Evolutionary conservation across 2,329 filamentous ascomycete genomes (phyloP), one percentile per base, ranked within the genome.

Genomic region (Capronia coronata): DNA sequence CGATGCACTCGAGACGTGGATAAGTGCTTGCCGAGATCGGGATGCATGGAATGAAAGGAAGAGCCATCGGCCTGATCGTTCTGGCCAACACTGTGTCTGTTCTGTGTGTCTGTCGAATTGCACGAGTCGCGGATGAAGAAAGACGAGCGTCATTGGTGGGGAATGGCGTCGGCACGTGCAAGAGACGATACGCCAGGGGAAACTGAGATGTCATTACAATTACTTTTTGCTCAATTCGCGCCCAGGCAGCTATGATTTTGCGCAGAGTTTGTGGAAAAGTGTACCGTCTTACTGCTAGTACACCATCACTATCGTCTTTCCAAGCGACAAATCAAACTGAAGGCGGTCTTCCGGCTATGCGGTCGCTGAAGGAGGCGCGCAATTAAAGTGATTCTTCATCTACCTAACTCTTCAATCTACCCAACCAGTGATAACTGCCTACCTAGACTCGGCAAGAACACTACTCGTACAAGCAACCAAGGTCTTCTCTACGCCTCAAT

Each of bases 111-210:
- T 37, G 14, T 6, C n/a, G 34, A 6, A 23, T n/a, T n/a, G 16
- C 19, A 13, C 5, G 25, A 11, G 13, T 14, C 3, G 38, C 22
- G 13, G 13, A 41, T 3, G 7, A 18, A 38, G 19, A 41, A 41
- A n/a, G 38, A 25, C 45, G 23, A 23, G 23, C 45, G 45, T 48
- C 45, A 48, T 48, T 22, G 25, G 16, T 21, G 30, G 43, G 30
- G 43, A 22, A 23, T 21, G 13, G 38, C 38, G 19, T 19, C 27
- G 13, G 25, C 46, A 48, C 46, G 46, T 48, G 46, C 46, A 21
- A n/a, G n/a, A 9, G 39, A 27, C 21, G 14, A 42, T 11, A 41
- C 38, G 38, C 6, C 38, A 8, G 14, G 38, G 16, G 32, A 27
- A 27, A 5, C 10, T 34, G 30, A 10, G 7, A 18, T n/a, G 34